Percentiles rank a stretch among this genome's conserved stretches.
Conservation (phyloP, 2,329 filamentous ascomycete species). For the Alternaria triticina region DNA sequence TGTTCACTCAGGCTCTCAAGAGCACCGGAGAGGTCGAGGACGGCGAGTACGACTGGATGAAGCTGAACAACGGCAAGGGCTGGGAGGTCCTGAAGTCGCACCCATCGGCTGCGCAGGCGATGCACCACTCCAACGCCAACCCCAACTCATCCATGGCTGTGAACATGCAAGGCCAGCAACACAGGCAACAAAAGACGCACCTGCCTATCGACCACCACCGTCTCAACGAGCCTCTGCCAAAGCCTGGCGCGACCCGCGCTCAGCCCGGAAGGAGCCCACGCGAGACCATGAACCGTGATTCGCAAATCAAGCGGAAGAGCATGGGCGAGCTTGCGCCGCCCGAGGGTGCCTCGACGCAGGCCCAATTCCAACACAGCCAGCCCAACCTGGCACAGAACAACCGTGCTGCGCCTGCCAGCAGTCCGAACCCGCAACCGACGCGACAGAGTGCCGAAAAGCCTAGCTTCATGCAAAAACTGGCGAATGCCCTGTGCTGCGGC, state of each 20-base stretch:
- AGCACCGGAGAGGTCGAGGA: slow-evolving; percentile 94
- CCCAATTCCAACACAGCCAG: slow-evolving; percentile 95
- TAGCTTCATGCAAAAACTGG: slow-evolving; percentile 89
- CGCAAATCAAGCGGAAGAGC: slow-evolving; percentile 69
- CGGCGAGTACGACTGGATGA: slow-evolving; percentile 99
- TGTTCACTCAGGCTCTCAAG: slow-evolving; percentile 96
- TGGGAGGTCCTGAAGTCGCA: slow-evolving; percentile 82
- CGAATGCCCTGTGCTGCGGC: slow-evolving; percentile 89
- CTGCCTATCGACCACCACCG: slow-evolving; percentile 52
- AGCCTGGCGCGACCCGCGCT: slow-evolving; percentile 68
- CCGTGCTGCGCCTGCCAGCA: slow-evolving; percentile 58
- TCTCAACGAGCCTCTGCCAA: slow-evolving; percentile 57
- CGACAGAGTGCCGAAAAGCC: slow-evolving; percentile 68
- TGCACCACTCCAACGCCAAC: slow-evolving; percentile 78
- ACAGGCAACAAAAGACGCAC: slow-evolving; percentile 64
- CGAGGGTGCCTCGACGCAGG: slow-evolving; percentile 82
- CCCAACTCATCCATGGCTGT: slow-evolving; percentile 81
- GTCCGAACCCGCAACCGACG: slow-evolving; percentile 57
- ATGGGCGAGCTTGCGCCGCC: slow-evolving; percentile 81
- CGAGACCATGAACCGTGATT: slow-evolving; percentile 32
- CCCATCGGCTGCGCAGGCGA: slow-evolving; percentile 70
- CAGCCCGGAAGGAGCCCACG: slow-evolving; percentile 48
- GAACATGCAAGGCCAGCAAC: slow-evolving; percentile 77
- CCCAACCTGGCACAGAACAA: slow-evolving; percentile 77
- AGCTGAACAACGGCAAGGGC: slow-evolving; percentile 89